Evolutionary conservation across 352 stramenopile genomes (phyloP), one percentile per base, ranked within the genome.

Genomic region (Blastocystis sp.): DNA sequence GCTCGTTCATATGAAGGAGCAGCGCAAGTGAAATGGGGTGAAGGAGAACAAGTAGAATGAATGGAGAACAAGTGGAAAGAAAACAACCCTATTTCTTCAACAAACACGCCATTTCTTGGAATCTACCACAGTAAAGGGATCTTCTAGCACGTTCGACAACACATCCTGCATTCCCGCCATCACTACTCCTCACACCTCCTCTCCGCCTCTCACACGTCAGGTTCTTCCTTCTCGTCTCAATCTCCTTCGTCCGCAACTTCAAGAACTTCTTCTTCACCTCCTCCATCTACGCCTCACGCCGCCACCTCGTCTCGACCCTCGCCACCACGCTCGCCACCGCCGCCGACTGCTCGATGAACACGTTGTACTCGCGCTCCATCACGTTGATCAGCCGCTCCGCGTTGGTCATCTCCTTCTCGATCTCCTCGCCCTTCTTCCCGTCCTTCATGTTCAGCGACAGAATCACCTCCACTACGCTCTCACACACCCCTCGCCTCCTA

Each of bases 121-220:
- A 21, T 65, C 29, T 51, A 13, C 31, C 35, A 35, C 74, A 13
- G 21, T 85, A 69, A 85, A 85, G 2, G 74, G 74, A 85, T 85
- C 74, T 26, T 85, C 74, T 39, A 85, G 24, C 31, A 85, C 74
- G 45, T 85, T 85, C 61, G 74, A 50, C 59, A 85, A 45, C 59
- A 85, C 74, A 69, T 85, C 74, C 24, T 66, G 65, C 74, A 85
- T 85, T 51, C 74, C 74, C 12, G 50, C n/a, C 74, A 85, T 85
- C 60, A 85, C 74, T 85, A 85, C n/a, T 16, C 37, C 21, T 69
- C 24, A 85, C 12, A 33, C 60, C 39, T 29, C 16, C 33, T 31
- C 60, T 4, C 1, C 3, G n/a, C 33, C 16, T 24, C 74, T 19
- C 51, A 85, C 74, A 41, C 35, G 45, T 85, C 74, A 85, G 51